Base-by-base conservation (phyloP, 331 rosid genomes). In the Malus hybrid region DNA sequence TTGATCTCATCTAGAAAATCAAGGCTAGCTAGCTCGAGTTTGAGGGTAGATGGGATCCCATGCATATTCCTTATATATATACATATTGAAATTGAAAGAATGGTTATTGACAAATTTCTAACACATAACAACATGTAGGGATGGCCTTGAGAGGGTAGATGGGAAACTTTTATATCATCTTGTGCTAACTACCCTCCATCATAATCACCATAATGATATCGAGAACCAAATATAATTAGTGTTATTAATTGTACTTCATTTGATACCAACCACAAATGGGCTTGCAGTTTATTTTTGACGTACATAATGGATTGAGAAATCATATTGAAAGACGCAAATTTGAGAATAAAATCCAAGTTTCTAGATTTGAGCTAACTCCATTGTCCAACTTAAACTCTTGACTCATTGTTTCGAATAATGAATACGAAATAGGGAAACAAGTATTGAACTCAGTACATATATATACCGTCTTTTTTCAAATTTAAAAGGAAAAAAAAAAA, bases 21-120 rank as follows among this genome's bases (percentile, higher is more conserved):
- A 34, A 65, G 46, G 70, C 50, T 10, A 34, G 20, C 54, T 64
- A 33, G 34, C 4, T 19, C 14, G 36, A 14, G 33, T 11, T 27
- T 5, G 57, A 36, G 69, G 76, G 69, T 72, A 72, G 76, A 60
- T 72, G 67, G 67, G 67, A 72, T 34, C 20, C 22, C 60, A 54
- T 54, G 60, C 20, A 29, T 48, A 48, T 14, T 14, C 55, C 7
- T 48, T 14, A 10, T 42, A 10, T 42, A 10, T 10, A 10, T 14
- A 14, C 55, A 5, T 48, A 48, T 48, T 48, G 55, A 48, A 48
- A 48, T 15, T 48, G 19, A 48, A 48, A 48, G 55, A 48, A 14
- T 48, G 55, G 55, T 14, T 14, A 48, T 50, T 50, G n/a, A 50
- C 16, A 46, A 1, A 12, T 46, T 46, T 12, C 16, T 12, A 46